These are phyloP conservation scores for Paxillus ammoniavirescens DNA, from an alignment of 768 basidiomycete species.

Conservation along the genomic window DNA sequence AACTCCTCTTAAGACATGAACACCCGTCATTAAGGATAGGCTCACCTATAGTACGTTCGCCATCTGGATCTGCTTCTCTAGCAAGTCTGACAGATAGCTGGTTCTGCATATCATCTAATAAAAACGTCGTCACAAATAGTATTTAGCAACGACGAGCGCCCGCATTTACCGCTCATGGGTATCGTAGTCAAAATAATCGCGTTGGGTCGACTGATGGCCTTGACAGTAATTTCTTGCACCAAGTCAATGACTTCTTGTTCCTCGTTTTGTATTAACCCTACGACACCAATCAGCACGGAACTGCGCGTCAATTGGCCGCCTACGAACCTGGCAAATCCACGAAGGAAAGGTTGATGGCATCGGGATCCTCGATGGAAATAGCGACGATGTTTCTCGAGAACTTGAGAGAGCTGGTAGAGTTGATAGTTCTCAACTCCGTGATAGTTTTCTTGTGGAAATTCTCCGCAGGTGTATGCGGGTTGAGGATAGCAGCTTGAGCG, in stretches of 20 bases:
- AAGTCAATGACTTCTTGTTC: constrained; percentile 39
- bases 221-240: constrained; percentile 46
- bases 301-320: background rate
- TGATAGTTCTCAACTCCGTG: constrained; percentile 24
- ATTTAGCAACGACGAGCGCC: background rate
- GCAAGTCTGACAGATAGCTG: constrained; percentile 59
- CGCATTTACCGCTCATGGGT: constrained; percentile 54
- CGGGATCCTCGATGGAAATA: constrained; percentile 44
- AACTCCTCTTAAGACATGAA: background rate
- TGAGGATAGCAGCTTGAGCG: constrained; percentile 46
- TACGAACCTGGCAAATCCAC: constrained; percentile 52
- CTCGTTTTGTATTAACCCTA: constrained; percentile 61
- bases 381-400: constrained; percentile 55
- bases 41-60: constrained; percentile 62
- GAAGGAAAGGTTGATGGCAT: constrained; percentile 48
- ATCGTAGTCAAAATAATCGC: constrained; percentile 65
- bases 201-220: constrained; percentile 45
- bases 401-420: constrained; percentile 23
- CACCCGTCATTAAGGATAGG: background rate
- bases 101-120: constrained; percentile 66
- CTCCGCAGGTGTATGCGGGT: constrained; percentile 13
- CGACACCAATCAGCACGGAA: constrained; percentile 6
- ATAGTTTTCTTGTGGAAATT: constrained; percentile 22
- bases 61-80: constrained; percentile 47
- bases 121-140: background rate